Conservation (phyloP, 1,284 basidiomycete genomes). For the Vanrija humicola region DNA sequence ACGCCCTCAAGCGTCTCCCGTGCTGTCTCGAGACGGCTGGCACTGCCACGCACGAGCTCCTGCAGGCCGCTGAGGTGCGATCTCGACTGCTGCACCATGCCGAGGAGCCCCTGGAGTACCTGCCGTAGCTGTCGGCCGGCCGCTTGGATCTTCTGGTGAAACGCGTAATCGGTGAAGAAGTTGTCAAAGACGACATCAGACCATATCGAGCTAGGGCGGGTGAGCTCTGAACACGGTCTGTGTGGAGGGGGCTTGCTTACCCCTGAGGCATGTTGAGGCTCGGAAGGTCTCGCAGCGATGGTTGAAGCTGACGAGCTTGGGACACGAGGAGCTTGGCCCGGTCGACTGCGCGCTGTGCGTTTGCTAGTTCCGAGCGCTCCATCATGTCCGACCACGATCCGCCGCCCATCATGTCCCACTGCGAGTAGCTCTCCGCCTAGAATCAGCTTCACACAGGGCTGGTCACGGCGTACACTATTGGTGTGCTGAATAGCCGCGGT, state of each 20-base stretch:
- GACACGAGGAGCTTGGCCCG: conserved; percentile 18
- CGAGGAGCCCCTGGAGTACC: background rate
- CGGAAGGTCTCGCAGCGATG: conserved; percentile 10
- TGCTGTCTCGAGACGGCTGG: conserved; percentile 1
- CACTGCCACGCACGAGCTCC: background rate
- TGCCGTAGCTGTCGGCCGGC: background rate
- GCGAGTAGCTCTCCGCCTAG: conserved; percentile 4
- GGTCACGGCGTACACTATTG: background rate
- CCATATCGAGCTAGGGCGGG: conserved; percentile 11
- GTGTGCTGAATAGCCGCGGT: background rate
- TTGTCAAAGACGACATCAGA: conserved; percentile 28
- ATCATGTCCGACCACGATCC: conserved; percentile 12
- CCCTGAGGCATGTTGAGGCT: conserved; percentile 15
- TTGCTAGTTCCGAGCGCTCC: conserved; percentile 16
- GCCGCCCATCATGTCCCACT: conserved; percentile 10
- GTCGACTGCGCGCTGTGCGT: conserved; percentile 22
- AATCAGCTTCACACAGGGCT: background rate
- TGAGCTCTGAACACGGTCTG: too few relatives aligned
- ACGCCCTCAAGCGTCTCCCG: conserved; percentile 6
- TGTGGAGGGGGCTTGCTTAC: conserved; percentile 1
- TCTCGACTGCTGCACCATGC: conserved; percentile 1
- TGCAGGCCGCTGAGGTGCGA: background rate
- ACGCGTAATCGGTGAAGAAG: conserved; percentile 22
- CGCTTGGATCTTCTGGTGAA: conserved; percentile 18
- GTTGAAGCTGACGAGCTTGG: conserved; percentile 24